Conservation (phyloP, 2,329 filamentous ascomycete species). For the Ophiosphaerella herpotricha region DNA sequence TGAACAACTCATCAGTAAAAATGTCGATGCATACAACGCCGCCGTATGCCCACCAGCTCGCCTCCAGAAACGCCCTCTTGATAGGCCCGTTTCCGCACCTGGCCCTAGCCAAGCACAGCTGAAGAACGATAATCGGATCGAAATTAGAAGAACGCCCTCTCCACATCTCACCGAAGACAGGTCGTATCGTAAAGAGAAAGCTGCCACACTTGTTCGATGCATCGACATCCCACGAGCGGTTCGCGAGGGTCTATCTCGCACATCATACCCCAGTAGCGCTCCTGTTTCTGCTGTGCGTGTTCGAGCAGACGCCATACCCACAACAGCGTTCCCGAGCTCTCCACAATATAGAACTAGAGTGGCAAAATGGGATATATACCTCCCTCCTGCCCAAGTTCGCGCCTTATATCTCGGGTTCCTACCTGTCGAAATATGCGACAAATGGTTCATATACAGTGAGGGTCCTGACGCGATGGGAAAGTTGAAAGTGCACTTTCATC, state of each 20-base stretch:
- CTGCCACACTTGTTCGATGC: conserved; percentile 11
- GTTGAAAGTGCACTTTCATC: conserved; percentile 42
- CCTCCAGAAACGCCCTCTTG: conserved; percentile 2
- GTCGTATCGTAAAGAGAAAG: conserved; percentile 2
- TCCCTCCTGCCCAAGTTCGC: conserved; percentile 35
- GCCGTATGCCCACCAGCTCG: conserved; percentile 3
- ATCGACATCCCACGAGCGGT: conserved; percentile 8
- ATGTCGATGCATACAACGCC: not conserved
- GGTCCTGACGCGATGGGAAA: conserved; percentile 40
- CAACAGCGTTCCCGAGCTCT: conserved; percentile 21
- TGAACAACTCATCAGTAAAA: conserved; percentile 1
- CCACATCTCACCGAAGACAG: conserved; percentile 16
- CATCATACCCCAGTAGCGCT: conserved; percentile 1
- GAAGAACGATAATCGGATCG: conserved; percentile 5
- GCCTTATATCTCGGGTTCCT: conserved; percentile 36
- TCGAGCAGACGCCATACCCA: conserved; percentile 18
- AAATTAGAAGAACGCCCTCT: conserved; percentile 3
- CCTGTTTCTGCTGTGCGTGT: conserved; percentile 11
- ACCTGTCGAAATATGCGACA: conserved; percentile 29
- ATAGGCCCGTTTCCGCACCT: conserved; percentile 2
- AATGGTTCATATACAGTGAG: conserved; percentile 43
- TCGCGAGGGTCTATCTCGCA: conserved; percentile 1
- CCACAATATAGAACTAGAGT: not conserved
- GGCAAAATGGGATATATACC: conserved; percentile 36
- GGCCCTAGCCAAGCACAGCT: conserved; percentile 2